Evolutionary conservation across 1,284 basidiomycete species (phyloP), one percentile per base, ranked within the genome.

Genomic region (Cutaneotrichosporon arboriforme): DNA sequence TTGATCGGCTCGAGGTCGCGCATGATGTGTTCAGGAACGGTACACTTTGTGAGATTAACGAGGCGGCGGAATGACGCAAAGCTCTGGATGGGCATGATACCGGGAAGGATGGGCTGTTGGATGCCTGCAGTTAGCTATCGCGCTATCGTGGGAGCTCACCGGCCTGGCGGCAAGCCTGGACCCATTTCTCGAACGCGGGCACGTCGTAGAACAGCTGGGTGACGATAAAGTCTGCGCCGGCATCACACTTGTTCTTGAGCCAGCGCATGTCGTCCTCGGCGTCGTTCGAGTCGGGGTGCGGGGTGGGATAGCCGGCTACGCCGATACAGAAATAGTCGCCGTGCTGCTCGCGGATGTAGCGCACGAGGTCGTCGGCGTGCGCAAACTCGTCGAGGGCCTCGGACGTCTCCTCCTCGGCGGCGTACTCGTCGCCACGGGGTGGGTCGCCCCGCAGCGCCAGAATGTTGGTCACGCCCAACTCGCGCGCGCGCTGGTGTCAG

Each of bases 181-280:
- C 74, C 92, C 91, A 97, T 31, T 76, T 67, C 46, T 90, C 75
- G 74, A 94, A 97, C 21, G 81, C 80, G 51, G 91, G 85, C 17
- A 88, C 84, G 67, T 98, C 94, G 74, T 98, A 99, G 74, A 99
- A 99, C 37, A 98, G 80, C 69, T 99, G 96, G 0, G 96, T 98
- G 57, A 98, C 80, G 59, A 99, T 88, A 72, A 91, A 97, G 66
- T 96, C 86, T 2, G 94, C 94, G 7, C 96, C 96, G 0, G 90
- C 91, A 60, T 97, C 87, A 39, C 97, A 85, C 75, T 98, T 98
- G 34, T 80, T 79, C 73, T 90, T 90, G 55, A 98, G 78, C 64
- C 85, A 80, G 2, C 80, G 75, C 18, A 98, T 79, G 65, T 94
- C 88, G n/a, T 77, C 77, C 47, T 88, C 84, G 58, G 83, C 83